These are phyloP conservation scores for Marchantia polymorpha DNA, from an alignment of 225 moss, liverwort and hornwort species.

Conservation along the genomic window DNA sequence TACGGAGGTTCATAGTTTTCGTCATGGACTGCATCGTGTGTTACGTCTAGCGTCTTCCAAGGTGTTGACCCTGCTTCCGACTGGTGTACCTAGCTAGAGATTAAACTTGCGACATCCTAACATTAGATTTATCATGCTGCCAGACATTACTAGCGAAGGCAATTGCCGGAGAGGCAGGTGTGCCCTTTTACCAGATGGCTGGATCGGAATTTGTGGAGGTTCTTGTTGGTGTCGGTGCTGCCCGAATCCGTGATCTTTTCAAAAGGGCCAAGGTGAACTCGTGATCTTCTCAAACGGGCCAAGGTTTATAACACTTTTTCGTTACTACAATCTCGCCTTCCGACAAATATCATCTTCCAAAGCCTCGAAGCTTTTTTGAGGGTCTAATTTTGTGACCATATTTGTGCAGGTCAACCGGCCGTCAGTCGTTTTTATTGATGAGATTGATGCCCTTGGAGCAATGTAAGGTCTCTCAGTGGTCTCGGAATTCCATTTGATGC, in stretches of 20 bases:
- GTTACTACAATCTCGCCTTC: background rate
- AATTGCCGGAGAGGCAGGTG: conserved; percentile 96
- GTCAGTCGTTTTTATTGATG: conserved; percentile 96
- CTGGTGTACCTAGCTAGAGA: background rate
- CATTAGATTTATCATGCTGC: background rate
- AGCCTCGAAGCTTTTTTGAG: background rate
- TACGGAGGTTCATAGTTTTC: no score
- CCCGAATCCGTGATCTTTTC: conserved; percentile 92
- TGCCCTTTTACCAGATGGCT: conserved; percentile 99
- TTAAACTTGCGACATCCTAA: background rate
- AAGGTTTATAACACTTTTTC: background rate
- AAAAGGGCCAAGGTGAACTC: conserved; percentile 76
- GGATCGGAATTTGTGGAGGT: conserved; percentile 99
- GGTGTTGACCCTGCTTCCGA: background rate
- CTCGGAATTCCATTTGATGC: background rate
- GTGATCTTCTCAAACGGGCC: background rate
- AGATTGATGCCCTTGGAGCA: conserved; percentile 95
- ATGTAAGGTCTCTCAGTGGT: conserved; percentile 45
- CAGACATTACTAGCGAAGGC: conserved; percentile 93
- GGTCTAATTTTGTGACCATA: background rate
- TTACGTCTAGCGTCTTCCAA: no score
- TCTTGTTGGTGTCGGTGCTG: conserved; percentile 92
- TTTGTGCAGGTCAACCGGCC: conserved; percentile 72
- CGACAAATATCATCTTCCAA: background rate
- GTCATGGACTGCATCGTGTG: no score